A percentile compares a stretch with the other conserved stretches of the same genome.
Evolutionary conservation across 768 basidiomycete genomes (phyloP).

Genomic region (Boletales sp.): DNA sequence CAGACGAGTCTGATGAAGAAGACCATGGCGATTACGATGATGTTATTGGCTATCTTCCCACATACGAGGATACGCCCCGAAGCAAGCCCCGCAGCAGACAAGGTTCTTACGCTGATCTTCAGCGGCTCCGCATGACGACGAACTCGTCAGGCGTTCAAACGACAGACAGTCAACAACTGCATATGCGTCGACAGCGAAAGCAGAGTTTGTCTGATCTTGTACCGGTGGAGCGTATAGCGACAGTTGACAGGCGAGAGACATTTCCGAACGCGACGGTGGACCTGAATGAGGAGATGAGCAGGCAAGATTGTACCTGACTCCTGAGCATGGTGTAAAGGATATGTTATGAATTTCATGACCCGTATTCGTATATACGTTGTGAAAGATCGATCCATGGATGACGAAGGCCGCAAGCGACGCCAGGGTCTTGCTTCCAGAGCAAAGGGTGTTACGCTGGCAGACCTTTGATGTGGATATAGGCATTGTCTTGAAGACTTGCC

Average conservation of each 20-base stretch:
- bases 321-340: constrained; percentile 12
- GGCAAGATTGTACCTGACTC: constrained; percentile 28
- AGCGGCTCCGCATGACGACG: constrained; percentile 51
- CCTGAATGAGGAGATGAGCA: constrained; percentile 60
- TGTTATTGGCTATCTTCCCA: constrained; percentile 64
- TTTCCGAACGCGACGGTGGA: constrained; percentile 65
- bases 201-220: constrained; percentile 65
- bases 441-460: constrained; percentile 28
- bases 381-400: constrained; percentile 10
- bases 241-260: constrained; percentile 50
- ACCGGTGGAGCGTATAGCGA: constrained; percentile 59
- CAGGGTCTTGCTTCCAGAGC: constrained; percentile 15
- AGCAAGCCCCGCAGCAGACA: constrained; percentile 57
- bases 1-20: constrained; percentile 81
- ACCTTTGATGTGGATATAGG: constrained; percentile 40
- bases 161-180: constrained; percentile 39
- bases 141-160: constrained; percentile 16
- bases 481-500: constrained; percentile 36
- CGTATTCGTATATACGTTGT: constrained; percentile 29
- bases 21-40: constrained; percentile 91
- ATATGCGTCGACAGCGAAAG: constrained; percentile 53
- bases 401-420: constrained; percentile 12
- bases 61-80: constrained; percentile 42
- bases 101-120: constrained; percentile 80
- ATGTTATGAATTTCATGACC: constrained; percentile 18